Evolutionary conservation across 768 basidiomycete genomes (phyloP), one percentile per base, ranked within the genome.

Genomic region (Mycena pura): DNA sequence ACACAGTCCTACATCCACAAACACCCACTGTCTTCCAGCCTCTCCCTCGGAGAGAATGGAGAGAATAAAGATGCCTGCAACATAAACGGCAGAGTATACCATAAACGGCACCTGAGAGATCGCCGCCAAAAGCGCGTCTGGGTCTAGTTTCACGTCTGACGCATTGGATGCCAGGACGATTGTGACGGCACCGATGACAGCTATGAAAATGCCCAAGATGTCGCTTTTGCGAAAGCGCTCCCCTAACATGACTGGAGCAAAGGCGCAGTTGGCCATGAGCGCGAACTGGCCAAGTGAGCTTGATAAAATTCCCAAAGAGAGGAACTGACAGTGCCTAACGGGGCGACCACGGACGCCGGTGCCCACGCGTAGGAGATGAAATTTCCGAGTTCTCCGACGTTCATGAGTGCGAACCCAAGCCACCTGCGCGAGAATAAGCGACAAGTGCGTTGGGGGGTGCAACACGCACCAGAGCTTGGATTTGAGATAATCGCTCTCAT

Each of bases 201-300:
- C 92, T 54, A 98, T 83, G 0, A 82, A 53, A 41, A 97, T 87
- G 24, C 94, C 93, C 28, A 93, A 68, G 31, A 94, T 77, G 71
- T 95, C 93, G 39, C 87, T 85, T 91, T 83, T 89, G 32, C 90
- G 88, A 71, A 99, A 96, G 6, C 83, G 84, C 76, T 99, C 93
- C 9, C 86, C 81, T 10, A 94, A 82, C 70, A 98, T 84, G 3
- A 94, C 68, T 15, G 96, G 96, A 1, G 96, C 94, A 64, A 98
- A 95, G 38, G 95, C 81, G 70, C 95, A 98, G 73, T 99, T 99
- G 14, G 96, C 93, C 60, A 96, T 88, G n/a, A 98, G 80, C 2
- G 95, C 94, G 73, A 94, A 91, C 88, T 94, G 54, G 15, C 17
- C 5, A 43, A 60, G 22, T 55, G 25, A 70, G 52, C 60, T 36